Percentiles rank a stretch among this genome's conserved stretches.
phyloP scores from a whole-genome alignment of 208 protist species.

The Acanthamoeba polyphaga region DNA sequence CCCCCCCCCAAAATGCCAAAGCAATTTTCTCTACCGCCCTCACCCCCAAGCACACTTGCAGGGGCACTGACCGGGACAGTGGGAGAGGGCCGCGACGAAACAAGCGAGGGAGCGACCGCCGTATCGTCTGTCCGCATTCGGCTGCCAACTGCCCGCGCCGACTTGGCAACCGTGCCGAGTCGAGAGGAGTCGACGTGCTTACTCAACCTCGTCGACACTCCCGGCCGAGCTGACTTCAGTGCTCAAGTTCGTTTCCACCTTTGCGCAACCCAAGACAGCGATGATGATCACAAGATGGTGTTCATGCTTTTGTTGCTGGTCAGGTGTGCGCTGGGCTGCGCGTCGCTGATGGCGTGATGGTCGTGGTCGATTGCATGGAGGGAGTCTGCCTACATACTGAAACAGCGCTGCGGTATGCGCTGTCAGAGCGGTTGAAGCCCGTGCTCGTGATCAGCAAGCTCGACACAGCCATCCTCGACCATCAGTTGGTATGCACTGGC shows the following conservation, averaged over 20 bases:
- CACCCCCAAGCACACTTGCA: not conserved
- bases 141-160: constrained; percentile 87
- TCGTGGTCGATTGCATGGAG: constrained; percentile 99
- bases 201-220: constrained; percentile 99
- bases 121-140: constrained; percentile 98
- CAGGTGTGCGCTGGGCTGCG: constrained; percentile 95
- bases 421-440: constrained; percentile 98
- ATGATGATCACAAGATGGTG: no score
- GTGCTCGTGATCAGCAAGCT: constrained; percentile 99
- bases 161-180: constrained; percentile 74
- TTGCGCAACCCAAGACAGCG: constrained; percentile 89
- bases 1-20: no score
- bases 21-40: not conserved
- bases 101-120: constrained; percentile 98
- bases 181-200: constrained; percentile 90
- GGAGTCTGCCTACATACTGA: constrained; percentile 99
- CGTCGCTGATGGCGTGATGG: constrained; percentile 99
- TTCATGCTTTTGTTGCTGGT: constrained; percentile 93
- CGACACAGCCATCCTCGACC: constrained; percentile 97
- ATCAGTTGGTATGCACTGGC: no score
- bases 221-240: constrained; percentile 99
- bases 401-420: constrained; percentile 98
- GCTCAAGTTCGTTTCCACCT: constrained; percentile 93
- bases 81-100: constrained; percentile 94
- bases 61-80: constrained; percentile 95